These are phyloP conservation scores for Amanita rubescens DNA, from an alignment of 768 basidiomycete species.

Conservation along the genomic window DNA sequence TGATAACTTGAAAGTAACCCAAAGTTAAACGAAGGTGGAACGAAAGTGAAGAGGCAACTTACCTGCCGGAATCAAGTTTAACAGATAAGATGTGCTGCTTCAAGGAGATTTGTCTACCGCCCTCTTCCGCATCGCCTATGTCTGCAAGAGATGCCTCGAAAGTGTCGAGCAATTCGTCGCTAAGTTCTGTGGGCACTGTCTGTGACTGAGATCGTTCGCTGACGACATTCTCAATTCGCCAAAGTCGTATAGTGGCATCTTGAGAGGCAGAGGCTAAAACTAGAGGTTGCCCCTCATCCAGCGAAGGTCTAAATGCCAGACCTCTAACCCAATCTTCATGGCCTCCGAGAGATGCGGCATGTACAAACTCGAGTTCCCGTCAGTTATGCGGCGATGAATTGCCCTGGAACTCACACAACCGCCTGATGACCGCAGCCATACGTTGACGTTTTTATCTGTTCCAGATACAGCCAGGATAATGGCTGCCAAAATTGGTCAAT, in stretches of 20 bases:
- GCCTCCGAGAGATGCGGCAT: slow-evolving; percentile 56
- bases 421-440: slow-evolving; percentile 62
- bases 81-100: slow-evolving; percentile 77
- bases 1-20: slow-evolving; percentile 17
- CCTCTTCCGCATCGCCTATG: slow-evolving; percentile 66
- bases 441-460: slow-evolving; percentile 74
- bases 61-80: slow-evolving; percentile 38
- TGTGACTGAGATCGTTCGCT: slow-evolving; percentile 18
- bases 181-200: slow-evolving; percentile 24
- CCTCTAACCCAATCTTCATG: slow-evolving; percentile 96
- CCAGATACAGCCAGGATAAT: slow-evolving; percentile 72
- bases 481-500: slow-evolving; percentile 26
- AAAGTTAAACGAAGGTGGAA: neutral
- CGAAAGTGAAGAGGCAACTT: slow-evolving; percentile 9
- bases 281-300: slow-evolving; percentile 35
- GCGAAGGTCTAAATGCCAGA: slow-evolving; percentile 53
- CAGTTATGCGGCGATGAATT: neutral
- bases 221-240: slow-evolving; percentile 64
- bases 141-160: slow-evolving; percentile 81
- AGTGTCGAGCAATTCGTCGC: slow-evolving; percentile 75
- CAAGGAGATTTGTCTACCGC: slow-evolving; percentile 80
- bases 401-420: slow-evolving; percentile 35
- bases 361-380: slow-evolving; percentile 38
- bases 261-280: slow-evolving; percentile 91
- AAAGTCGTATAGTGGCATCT: slow-evolving; percentile 88